phyloP scores from a whole-genome alignment of 225 moss, liverwort and hornwort species.

The Marchantia polymorpha region DNA sequence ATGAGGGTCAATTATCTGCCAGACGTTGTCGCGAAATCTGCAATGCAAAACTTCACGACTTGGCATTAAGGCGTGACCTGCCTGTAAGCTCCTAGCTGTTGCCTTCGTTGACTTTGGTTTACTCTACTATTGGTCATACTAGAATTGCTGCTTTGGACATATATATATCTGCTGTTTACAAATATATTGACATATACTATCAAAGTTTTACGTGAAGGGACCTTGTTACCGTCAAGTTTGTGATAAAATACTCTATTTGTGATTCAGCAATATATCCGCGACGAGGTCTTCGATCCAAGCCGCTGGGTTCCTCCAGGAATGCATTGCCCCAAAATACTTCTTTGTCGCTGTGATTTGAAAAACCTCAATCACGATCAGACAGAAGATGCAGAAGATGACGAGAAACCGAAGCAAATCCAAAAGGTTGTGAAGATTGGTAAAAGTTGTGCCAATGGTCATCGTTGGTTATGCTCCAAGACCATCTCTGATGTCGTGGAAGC shows the following conservation, averaged over 20 bases:
- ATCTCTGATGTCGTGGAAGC: constrained; percentile 92
- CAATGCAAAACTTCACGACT: constrained; percentile 64
- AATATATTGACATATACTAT: not conserved
- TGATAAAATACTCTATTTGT: not conserved
- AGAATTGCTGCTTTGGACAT: not conserved
- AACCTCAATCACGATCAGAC: constrained; percentile 24
- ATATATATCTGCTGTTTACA: not conserved
- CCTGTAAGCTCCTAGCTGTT: constrained; percentile 42
- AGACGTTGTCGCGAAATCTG: constrained; percentile 76
- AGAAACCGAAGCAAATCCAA: constrained; percentile 34
- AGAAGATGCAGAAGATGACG: constrained; percentile 17
- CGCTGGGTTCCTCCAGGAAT: constrained; percentile 87
- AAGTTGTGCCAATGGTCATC: constrained; percentile 81
- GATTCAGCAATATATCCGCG: constrained; percentile 77
- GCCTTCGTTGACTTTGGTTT: not conserved
- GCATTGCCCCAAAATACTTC: constrained; percentile 38
- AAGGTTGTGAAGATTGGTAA: constrained; percentile 64
- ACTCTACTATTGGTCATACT: not conserved
- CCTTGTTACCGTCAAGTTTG: not conserved
- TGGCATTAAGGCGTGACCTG: constrained; percentile 62
- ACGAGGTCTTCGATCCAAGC: constrained; percentile 84
- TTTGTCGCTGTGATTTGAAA: constrained; percentile 64
- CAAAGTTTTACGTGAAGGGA: not conserved
- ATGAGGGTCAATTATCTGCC: constrained; percentile 87
- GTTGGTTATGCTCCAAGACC: constrained; percentile 91